phyloP scores from a whole-genome alignment of 2,329 filamentous ascomycete species.

The Pseudogymnoascus sp. region DNA sequence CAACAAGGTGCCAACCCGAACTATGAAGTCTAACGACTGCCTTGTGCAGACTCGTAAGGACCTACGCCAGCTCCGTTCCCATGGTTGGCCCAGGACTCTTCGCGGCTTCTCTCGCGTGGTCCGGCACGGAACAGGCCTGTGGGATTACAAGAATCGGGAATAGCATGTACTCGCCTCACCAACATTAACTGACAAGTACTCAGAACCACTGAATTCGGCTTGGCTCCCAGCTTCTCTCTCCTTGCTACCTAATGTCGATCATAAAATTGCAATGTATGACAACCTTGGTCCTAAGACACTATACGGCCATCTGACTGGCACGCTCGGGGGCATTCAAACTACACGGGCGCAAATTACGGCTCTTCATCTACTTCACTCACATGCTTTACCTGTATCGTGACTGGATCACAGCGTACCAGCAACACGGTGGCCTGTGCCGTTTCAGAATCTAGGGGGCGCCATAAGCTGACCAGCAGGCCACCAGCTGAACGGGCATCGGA shows the following conservation, averaged over 20 bases:
- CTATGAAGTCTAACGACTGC: conserved; percentile 17
- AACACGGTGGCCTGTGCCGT: not conserved
- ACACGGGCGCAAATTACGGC: conserved; percentile 5
- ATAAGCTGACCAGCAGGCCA: conserved; percentile 4
- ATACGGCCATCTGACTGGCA: conserved; percentile 7
- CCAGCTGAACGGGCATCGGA: conserved; percentile 6
- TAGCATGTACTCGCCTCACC: not conserved
- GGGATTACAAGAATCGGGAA: not conserved
- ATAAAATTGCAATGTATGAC: conserved; percentile 7
- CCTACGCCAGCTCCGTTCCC: conserved; percentile 8
- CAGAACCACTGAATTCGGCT: not conserved
- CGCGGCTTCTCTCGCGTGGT: conserved; percentile 5
- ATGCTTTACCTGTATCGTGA: conserved; percentile 5
- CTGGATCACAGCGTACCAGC: not conserved
- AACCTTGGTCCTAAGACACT: conserved; percentile 6
- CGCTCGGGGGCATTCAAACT: not conserved
- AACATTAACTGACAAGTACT: conserved; percentile 3
- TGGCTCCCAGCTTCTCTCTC: not conserved
- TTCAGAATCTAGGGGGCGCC: not conserved
- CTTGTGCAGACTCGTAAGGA: conserved; percentile 10
- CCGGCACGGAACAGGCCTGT: conserved; percentile 5
- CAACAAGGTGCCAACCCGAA: conserved; percentile 15
- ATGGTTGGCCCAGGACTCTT: conserved; percentile 6
- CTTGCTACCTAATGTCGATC: conserved; percentile 6
- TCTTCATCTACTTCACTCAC: conserved; percentile 1